Base-by-base conservation (phyloP, 1,284 basidiomycete genomes). In the Taiwanofungus camphoratus region DNA sequence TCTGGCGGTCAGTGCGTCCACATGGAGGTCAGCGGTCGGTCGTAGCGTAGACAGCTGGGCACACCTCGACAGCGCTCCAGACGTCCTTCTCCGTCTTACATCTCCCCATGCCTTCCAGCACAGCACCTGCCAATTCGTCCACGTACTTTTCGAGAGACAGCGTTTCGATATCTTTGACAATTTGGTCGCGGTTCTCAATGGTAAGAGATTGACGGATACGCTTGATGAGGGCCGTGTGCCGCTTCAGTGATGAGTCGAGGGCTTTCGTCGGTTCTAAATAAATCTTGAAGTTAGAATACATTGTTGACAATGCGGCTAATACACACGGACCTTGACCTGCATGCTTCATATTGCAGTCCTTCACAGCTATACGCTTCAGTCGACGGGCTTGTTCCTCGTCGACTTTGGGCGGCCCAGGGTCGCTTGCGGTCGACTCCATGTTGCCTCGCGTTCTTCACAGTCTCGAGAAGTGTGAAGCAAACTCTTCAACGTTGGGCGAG, bases 71-170 rank as follows among this genome's bases (percentile, higher is more conserved):
- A 5, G 92, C 92, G 44, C 85, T 87, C 75, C 92, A 89, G 19
- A 92, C 76, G 60, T 99, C 93, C 54, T 86, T 87, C 54, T 92
- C 89, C 0, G 77, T 89, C 71, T 86, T 93, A 63, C 92, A 94
- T 50, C 85, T 79, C 8, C 67, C 64, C 30, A 95, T 73, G 1
- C 96, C 95, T 59, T 99, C 96, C 0, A 90, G 69, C 0, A 86
- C 73, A 2, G 92, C 93, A 9, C 83, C 82, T 1, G 89, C 86
- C 49, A 98, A 85, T 67, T 99, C 96, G 56, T 97, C 94, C 41
- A 95, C 74, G 61, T 99, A 98, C 65, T 97, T 99, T 66, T 92
- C 92, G 37, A 99, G 73, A 3, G 91, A 86, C 36, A 99, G 75
- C 0, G 82, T 75, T 48, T 90, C 83, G 50, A 96, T 82, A 58